phyloP scores from a whole-genome alignment of 2,329 filamentous ascomycete species.

The Apiospora marii region DNA sequence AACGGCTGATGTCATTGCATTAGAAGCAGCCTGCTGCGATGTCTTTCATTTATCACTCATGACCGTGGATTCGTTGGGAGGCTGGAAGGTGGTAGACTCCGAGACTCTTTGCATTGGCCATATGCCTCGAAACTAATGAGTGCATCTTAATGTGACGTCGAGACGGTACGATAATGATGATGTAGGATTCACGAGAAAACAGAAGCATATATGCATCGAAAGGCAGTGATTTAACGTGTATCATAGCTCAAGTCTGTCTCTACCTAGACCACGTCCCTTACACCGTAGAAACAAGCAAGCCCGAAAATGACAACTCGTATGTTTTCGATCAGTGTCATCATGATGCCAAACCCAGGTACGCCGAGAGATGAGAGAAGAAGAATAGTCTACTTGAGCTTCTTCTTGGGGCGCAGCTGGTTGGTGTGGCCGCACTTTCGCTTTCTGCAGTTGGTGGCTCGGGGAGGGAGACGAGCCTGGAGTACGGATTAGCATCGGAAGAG shows the following conservation, averaged over 20 bases:
- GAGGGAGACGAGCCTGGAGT: slow-evolving; percentile 81
- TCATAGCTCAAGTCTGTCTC: slow-evolving; percentile 30
- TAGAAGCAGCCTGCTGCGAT: background rate
- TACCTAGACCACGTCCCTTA: slow-evolving; percentile 27
- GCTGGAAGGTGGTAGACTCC: background rate
- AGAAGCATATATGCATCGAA: background rate
- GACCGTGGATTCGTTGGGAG: background rate
- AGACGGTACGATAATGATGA: background rate
- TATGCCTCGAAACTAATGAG: background rate
- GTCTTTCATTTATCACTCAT: background rate
- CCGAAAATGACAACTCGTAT: slow-evolving; percentile 22
- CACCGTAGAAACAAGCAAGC: slow-evolving; percentile 21
- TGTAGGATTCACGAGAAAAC: background rate
- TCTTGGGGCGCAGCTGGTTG: slow-evolving; percentile 99
- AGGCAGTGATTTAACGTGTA: slow-evolving; percentile 25
- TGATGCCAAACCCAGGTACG: slow-evolving; percentile 48
- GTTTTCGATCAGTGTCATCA: slow-evolving; percentile 34
- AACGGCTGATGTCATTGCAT: background rate
- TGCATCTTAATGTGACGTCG: no score
- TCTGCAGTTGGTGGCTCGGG: slow-evolving; percentile 99
- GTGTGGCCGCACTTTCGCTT: slow-evolving; percentile 99
- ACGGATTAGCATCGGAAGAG: slow-evolving; percentile 33
- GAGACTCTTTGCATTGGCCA: background rate
- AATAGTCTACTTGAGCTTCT: slow-evolving; percentile 95
- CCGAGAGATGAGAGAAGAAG: slow-evolving; percentile 43